These are phyloP conservation scores for Boletus sp. DNA, from an alignment of 768 basidiomycete species.

Conservation along the genomic window DNA sequence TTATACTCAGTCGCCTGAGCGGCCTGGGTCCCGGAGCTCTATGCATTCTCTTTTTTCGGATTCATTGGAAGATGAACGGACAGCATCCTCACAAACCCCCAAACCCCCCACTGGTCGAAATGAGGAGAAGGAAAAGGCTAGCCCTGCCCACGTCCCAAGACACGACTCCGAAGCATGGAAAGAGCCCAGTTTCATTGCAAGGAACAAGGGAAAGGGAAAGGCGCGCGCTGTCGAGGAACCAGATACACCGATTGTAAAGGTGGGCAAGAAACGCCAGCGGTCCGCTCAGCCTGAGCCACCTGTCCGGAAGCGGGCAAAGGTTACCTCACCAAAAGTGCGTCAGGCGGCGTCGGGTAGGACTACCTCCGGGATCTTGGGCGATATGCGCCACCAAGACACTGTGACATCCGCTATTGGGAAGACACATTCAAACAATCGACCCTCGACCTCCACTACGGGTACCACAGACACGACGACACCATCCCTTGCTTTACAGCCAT, in stretches of 20 bases:
- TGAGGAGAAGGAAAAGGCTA: background rate
- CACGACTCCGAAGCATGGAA: conserved; percentile 34
- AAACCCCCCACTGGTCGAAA: background rate
- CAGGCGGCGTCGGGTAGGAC: background rate
- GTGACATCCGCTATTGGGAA: background rate
- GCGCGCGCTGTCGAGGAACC: conserved; percentile 5
- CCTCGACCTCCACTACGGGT: background rate
- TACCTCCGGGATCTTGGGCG: background rate
- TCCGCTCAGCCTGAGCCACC: conserved; percentile 9
- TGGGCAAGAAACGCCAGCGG: conserved; percentile 16
- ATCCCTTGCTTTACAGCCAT: background rate
- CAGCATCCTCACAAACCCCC: background rate
- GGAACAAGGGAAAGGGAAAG: conserved; percentile 21
- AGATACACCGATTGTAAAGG: background rate
- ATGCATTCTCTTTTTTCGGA: conserved; percentile 31
- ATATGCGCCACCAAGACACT: background rate
- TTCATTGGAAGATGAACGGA: background rate
- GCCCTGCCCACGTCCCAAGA: background rate
- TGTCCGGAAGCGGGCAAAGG: conserved; percentile 15
- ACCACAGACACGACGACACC: background rate
- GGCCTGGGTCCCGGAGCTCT: conserved; percentile 4
- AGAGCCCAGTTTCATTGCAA: conserved; percentile 32
- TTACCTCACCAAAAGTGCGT: background rate
- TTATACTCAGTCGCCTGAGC: background rate
- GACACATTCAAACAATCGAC: background rate